Percentiles rank a stretch among this genome's conserved stretches.
Conservation (phyloP, 495 filamentous ascomycete genomes). For the Podospora appendiculata region DNA sequence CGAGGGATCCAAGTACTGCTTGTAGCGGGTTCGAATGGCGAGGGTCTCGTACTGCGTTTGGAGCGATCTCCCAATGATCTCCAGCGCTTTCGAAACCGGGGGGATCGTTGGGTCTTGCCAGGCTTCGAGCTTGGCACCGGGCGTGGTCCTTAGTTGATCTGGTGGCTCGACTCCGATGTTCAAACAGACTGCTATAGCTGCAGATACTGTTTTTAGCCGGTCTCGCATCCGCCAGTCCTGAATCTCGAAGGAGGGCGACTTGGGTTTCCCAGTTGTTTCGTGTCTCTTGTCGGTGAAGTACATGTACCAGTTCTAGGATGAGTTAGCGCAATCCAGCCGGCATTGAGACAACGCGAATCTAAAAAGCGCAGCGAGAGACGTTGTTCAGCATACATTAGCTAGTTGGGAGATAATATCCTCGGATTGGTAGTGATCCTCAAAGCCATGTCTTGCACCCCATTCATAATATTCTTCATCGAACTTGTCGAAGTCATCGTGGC, state of each 20-base stretch:
- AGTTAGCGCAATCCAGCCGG: conserved; percentile 5
- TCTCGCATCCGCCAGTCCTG: conserved; percentile 97
- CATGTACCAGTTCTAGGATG: conserved; percentile 83
- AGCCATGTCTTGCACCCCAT: conserved; percentile 55
- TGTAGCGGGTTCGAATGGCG: conserved; percentile 89
- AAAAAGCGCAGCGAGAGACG: neutral
- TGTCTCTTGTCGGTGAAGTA: conserved; percentile 97
- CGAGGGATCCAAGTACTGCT: conserved; percentile 91
- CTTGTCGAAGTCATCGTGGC: conserved; percentile 31
- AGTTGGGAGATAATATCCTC: conserved; percentile 54
- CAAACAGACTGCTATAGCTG: conserved; percentile 85
- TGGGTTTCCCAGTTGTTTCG: conserved; percentile 90
- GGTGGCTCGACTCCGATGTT: conserved; percentile 98
- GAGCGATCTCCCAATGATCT: conserved; percentile 89
- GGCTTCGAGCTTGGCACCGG: conserved; percentile 87
- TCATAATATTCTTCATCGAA: conserved; percentile 32
- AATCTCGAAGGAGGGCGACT: conserved; percentile 48
- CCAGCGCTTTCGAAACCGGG: conserved; percentile 75
- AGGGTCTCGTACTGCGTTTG: conserved; percentile 94
- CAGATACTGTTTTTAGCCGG: conserved; percentile 91
- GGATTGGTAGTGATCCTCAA: conserved; percentile 62
- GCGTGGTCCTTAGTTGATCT: conserved; percentile 87
- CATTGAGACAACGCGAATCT: neutral
- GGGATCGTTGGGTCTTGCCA: conserved; percentile 89
- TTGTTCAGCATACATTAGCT: conserved; percentile 41